Base-by-base conservation (phyloP, 2,329 filamentous ascomycete species). In the Beauveria sp. region DNA sequence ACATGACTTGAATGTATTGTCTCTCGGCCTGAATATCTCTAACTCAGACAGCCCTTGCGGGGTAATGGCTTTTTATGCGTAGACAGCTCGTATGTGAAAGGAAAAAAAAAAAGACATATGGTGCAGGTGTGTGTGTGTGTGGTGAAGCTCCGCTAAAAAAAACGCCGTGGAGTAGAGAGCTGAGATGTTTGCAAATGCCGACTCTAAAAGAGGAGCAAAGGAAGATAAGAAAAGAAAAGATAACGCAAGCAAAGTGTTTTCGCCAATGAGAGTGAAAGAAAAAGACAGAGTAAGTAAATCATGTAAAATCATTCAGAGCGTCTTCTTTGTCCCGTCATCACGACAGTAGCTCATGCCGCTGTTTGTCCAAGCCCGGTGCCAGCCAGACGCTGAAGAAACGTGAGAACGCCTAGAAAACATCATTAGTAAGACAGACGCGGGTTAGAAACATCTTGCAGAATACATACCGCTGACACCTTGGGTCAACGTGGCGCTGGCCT, bases 381-480 rank as follows among this genome's bases (percentile, higher is more conserved):
- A 75, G 76, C 63, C 74, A 80, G 62, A 20, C 58, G 57, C 49
- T 64, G 63, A 40, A 64, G 54, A 24, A 64, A 62, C 26, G 57
- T 65, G 16, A 69, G 66, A 51, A 68, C 67, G 59, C 68, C 64
- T 66, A 52, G 22, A 10, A 22, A n/a, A 42, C 31, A 18, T 34
- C 9, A 54, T 62, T 49, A 63, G 61, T n/a, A 52, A 43, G 46
- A 20, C n/a, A 22, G 18, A 31, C 22, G 14, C 5, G 7, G 10
- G 26, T 42, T 51, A 52, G 12, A 38, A 38, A 38, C 12, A 38
- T 24, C 6, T 66, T 22, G 20, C 6, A 7, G 2, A 14, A 10
- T 9, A 80, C 86, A 76, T 80, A 90, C 93, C 93, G 73, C 90
- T 96, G 49, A 96, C 91, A 66, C 93, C 93, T 73, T 96, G 93